Evolutionary conservation across 129 eudicot species (phyloP), one percentile per base, ranked within the genome.

Genomic region (Flaveria linearis): DNA sequence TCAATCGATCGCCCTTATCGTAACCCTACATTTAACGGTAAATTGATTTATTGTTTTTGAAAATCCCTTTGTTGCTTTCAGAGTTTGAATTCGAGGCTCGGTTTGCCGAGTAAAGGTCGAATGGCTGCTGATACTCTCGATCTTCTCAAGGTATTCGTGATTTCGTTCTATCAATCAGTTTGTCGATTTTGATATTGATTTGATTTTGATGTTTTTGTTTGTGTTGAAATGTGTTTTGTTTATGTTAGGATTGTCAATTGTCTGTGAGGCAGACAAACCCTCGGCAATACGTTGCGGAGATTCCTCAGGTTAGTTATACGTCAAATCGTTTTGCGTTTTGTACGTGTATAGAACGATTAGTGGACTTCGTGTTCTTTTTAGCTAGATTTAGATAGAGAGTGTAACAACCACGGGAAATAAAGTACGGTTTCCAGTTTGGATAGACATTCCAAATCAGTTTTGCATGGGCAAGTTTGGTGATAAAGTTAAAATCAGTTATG

Each of bases 221-320:
- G 33, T 28, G 33, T 28, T 28, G 33, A 28, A 22, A 49, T 68
- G 69, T 20, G 7, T 15, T 70, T 74, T 64, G 25, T 33, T 42
- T 53, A 39, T 62, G 74, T 28, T 52, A 90, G 98, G 96, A 90
- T 77, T 93, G 98, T 78, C 98, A 93, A 80, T 79, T 93, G 74
- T 82, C 97, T 5, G 98, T 90, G 81, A 87, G 82, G 83, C 98
- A 93, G 80, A 87, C 86, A 50, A 93, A 93, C 86, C 97, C 97
- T 12, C 85, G 98, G 10, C 98, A 93, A 85, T 93, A 93, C 68
- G 97, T 93, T 74, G 98, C 97, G 0, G 88, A 90, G 39, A 93
- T 93, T 68, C 96, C 98, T 49, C 97, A 87, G 98, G 98, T 91
- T 25, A 39, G 66, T 79, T 33, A 33, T 33, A 4, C 39, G 39